These are phyloP conservation scores for Plantago major DNA, from an alignment of 257 asterid genomes.

Conservation along the genomic window DNA sequence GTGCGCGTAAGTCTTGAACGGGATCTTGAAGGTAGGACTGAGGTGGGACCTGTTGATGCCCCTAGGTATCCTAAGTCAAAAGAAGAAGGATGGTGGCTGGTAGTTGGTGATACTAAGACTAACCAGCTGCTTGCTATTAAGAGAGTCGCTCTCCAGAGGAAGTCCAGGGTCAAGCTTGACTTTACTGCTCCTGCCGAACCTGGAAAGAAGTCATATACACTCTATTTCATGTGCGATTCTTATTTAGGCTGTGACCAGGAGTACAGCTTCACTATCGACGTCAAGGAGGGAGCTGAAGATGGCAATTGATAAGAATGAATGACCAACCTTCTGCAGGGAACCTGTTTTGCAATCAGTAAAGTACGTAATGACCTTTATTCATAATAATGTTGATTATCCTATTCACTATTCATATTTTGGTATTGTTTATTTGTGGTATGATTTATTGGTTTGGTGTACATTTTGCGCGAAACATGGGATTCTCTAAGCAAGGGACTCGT, in stretches of 20 bases:
- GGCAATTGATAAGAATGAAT: slow-evolving; percentile 18
- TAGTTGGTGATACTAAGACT: slow-evolving; percentile 51
- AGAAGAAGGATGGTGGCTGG: slow-evolving; percentile 68
- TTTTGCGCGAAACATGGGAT: too few relatives aligned
- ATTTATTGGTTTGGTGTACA: too few relatives aligned
- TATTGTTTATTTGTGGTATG: too few relatives aligned
- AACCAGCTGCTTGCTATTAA: slow-evolving; percentile 56
- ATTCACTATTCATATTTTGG: too few relatives aligned
- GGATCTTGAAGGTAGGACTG: slow-evolving; percentile 48
- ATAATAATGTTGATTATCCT: too few relatives aligned
- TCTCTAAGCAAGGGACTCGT: too few relatives aligned
- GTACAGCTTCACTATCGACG: slow-evolving; percentile 42
- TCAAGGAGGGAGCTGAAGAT: slow-evolving; percentile 38
- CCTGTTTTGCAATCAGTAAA: background rate
- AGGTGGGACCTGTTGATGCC: slow-evolving; percentile 55
- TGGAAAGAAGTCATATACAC: slow-evolving; percentile 41
- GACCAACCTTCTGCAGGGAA: background rate
- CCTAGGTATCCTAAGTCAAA: slow-evolving; percentile 52
- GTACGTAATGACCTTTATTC: background rate
- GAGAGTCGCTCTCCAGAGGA: slow-evolving; percentile 52
- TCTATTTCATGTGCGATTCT: slow-evolving; percentile 61
- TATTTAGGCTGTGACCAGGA: slow-evolving; percentile 61
- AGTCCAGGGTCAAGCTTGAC: slow-evolving; percentile 49
- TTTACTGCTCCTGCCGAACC: slow-evolving; percentile 49
- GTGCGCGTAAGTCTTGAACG: slow-evolving; percentile 43